Base-by-base conservation (phyloP, 2,329 filamentous ascomycete species). In the Colletotrichum spinosum region DNA sequence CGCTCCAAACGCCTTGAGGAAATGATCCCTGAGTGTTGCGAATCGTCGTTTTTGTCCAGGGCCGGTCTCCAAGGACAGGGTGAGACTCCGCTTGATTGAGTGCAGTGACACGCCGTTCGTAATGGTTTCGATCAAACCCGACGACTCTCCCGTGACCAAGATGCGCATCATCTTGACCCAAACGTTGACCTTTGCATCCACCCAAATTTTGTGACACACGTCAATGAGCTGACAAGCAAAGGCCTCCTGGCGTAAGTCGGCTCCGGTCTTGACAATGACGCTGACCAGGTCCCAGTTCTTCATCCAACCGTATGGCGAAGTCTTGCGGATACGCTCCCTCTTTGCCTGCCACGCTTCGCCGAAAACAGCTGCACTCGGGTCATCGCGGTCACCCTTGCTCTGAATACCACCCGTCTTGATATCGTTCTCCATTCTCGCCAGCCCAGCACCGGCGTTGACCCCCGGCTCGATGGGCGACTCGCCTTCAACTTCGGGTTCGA, bases 131-230 rank as follows among this genome's bases (percentile, higher is more conserved):
- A 96, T 92, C 51, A 96, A 85, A 3, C 92, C 92, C 2, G 91
- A 94, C 8, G 91, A 92, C 79, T 95, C 92, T 67, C 92, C 92
- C 6, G 92, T 95, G 45, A 96, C 92, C 56, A 96, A 81, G 57
- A 96, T 96, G 58, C 92, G 88, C 92, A 96, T 96, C 64, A 91
- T 84, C 78, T 94, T 94, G 17, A 94, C 91, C 92, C 93, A 96
- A n/a, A 96, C 92, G 41, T 90, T 86, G 38, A 92, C 87, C 34
- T 84, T 80, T 13, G 91, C 90, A 68, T 94, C 92, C 51, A 88
- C 81, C 91, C 92, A 96, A 70, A 94, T 94, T 78, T 90, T 92
- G 73, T 92, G 86, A 77, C 92, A 96, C 11, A 94, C 90, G 62
- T 88, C 84, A 70, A 96, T 96, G 49, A 96, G 85, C 78, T 96